Base-by-base conservation (phyloP, 345 rosid genomes). In the Chamaenerion angustifolium region DNA sequence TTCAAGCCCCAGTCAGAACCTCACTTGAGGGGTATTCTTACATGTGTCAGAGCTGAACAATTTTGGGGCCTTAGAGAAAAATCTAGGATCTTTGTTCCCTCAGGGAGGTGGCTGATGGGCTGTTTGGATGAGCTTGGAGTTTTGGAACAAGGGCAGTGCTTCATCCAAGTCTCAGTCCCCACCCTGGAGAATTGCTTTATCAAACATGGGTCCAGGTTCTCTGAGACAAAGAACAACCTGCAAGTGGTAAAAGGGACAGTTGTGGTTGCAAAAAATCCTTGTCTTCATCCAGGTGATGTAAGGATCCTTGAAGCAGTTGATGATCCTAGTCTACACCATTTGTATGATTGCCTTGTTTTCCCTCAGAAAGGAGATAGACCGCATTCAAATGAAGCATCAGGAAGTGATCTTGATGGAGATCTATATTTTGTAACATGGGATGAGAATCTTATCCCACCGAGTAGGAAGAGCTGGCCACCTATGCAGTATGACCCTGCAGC, bases 401-500 rank as follows among this genome's bases (percentile, higher is more conserved):
- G 96, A 43, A 83, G 96, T 81, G 98, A 90, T 62, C 86, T 90
- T 37, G 98, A 90, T 41, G 98, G 98, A 42, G 98, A 90, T 60
- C 71, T 86, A 21, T 83, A 86, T 61, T 86, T 86, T 51, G 96
- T 81, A 51, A 69, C 98, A 2, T 90, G 98, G 98, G 96, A 90
- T 72, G 85, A 70, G 61, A 68, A 68, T 59, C 89, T 90, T 40
- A 76, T 90, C 65, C 96, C 94, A 37, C 94, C 85, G 2, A 71
- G 82, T 55, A 76, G 65, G 70, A 66, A 42, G 70, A 90, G 98
- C 63, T 83, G 67, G 71, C 43, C 55, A 5, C 88, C 95, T 0
- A 86, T 90, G 96, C 62, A 60, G 9, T 90, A 83, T 66, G 72
- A 65, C 64, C 58, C 76, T 25, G 79, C 68, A 6, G 78, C 69